Evolutionary conservation across 2,329 filamentous ascomycete genomes (phyloP).

Genomic region (Alternaria sp.): DNA sequence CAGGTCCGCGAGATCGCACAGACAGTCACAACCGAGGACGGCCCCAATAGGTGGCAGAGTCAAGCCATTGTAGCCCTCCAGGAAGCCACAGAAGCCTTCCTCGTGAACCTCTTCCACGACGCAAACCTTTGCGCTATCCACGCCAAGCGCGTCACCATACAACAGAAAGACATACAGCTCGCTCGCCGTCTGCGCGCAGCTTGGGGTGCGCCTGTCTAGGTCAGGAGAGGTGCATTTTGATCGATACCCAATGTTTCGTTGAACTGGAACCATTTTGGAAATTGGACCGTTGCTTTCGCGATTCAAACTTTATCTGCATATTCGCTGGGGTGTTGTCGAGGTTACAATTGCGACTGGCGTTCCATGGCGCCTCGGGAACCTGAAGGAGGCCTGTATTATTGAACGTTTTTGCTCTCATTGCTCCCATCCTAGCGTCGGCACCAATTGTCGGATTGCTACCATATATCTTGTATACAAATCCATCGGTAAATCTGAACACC

Average conservation of each 20-base stretch:
- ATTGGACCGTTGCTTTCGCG: background rate
- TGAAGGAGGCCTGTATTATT: background rate
- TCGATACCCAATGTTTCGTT: conserved; percentile 24
- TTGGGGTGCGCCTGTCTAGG: conserved; percentile 53
- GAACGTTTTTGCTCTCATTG: background rate
- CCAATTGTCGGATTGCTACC: background rate
- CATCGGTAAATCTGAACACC: background rate
- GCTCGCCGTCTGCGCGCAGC: conserved; percentile 92
- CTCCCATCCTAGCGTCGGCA: background rate
- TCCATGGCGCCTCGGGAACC: background rate
- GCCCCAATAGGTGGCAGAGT: conserved; percentile 83
- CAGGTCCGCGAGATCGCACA: conserved; percentile 72
- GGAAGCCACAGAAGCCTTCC: conserved; percentile 98
- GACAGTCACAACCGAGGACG: conserved; percentile 69
- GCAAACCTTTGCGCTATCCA: conserved; percentile 99
- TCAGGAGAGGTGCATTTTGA: background rate
- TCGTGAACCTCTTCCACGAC: conserved; percentile 97
- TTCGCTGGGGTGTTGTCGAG: background rate
- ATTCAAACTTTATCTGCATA: background rate
- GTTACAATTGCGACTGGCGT: conserved; percentile 12
- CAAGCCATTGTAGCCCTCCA: conserved; percentile 97
- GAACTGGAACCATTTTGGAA: background rate
- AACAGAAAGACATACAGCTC: conserved; percentile 96
- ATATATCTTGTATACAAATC: background rate
- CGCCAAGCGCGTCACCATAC: conserved; percentile 99